These are phyloP conservation scores for Wickerhamomyces sp. DNA, from an alignment of 1,139 yeast genomes.

Conservation along the genomic window DNA sequence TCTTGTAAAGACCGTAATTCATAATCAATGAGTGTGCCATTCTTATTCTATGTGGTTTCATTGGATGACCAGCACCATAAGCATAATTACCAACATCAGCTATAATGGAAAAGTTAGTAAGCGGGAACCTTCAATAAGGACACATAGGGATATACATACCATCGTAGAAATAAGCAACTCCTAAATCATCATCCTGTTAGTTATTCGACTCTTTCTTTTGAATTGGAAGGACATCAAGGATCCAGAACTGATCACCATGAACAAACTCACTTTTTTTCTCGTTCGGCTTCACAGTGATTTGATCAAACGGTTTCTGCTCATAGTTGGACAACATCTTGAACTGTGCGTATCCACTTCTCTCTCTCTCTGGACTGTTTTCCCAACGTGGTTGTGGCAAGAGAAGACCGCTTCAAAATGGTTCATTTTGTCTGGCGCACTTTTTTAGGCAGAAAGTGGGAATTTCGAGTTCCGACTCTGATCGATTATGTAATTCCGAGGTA, in stretches of 20 bases:
- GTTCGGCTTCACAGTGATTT: constrained; percentile 48
- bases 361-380: no score
- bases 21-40: constrained; percentile 96
- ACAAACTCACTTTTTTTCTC: constrained; percentile 48
- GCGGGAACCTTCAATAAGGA: not conserved
- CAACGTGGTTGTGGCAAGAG: no score
- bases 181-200: constrained; percentile 15
- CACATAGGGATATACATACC: constrained; percentile 18
- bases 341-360: not conserved
- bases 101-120: constrained; percentile 12
- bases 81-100: constrained; percentile 97
- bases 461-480: no score
- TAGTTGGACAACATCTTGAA: constrained; percentile 18
- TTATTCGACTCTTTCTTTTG: no score
- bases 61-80: constrained; percentile 97
- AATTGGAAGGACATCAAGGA: no score
- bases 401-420: no score
- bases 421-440: no score
- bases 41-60: constrained; percentile 98
- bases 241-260: not conserved
- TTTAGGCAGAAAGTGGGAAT: no score
- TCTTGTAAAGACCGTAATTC: constrained; percentile 95
- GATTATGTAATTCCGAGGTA: no score
- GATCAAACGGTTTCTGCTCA: constrained; percentile 50
- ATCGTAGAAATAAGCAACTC: constrained; percentile 64